Conservation (phyloP, 768 basidiomycete species). For the Fibroporia radiculosa region DNA sequence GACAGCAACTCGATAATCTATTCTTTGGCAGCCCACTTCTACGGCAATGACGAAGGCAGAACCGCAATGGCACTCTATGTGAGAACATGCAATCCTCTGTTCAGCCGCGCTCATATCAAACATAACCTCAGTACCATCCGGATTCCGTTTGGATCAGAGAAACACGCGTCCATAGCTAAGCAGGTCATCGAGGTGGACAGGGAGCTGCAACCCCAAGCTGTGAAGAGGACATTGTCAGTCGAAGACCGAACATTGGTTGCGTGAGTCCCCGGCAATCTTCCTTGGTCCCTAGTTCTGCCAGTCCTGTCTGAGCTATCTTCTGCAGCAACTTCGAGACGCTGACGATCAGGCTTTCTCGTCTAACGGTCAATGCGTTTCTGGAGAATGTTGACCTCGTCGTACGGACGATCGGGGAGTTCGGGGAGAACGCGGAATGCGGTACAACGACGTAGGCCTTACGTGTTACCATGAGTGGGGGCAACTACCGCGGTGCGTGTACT, state of each 20-base stretch:
- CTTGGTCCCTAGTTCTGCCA: background rate
- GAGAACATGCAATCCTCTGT: background rate
- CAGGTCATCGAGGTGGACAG: constrained; percentile 81
- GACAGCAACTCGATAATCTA: no score
- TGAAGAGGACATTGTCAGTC: constrained; percentile 62
- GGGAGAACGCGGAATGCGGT: constrained; percentile 46
- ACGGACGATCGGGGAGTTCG: constrained; percentile 76
- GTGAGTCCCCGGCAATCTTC: constrained; percentile 50
- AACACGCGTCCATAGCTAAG: constrained; percentile 77
- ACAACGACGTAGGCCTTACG: constrained; percentile 10
- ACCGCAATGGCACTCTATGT: background rate
- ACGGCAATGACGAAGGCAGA: no score
- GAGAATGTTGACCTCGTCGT: constrained; percentile 85
- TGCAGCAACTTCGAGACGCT: constrained; percentile 65
- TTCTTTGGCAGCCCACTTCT: no score
- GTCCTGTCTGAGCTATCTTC: constrained; percentile 3
- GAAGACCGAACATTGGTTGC: constrained; percentile 65
- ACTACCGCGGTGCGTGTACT: constrained; percentile 8
- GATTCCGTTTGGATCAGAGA: constrained; percentile 66
- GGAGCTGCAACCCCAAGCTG: constrained; percentile 76
- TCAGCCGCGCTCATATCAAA: background rate
- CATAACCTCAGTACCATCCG: constrained; percentile 47
- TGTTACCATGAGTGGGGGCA: constrained; percentile 5
- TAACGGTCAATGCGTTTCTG: constrained; percentile 79
- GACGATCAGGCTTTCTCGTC: constrained; percentile 78